Percentiles rank a stretch among this genome's conserved stretches.
Conservation (phyloP, 441 rosid species). For the Pelargonium fulgidum region DNA sequence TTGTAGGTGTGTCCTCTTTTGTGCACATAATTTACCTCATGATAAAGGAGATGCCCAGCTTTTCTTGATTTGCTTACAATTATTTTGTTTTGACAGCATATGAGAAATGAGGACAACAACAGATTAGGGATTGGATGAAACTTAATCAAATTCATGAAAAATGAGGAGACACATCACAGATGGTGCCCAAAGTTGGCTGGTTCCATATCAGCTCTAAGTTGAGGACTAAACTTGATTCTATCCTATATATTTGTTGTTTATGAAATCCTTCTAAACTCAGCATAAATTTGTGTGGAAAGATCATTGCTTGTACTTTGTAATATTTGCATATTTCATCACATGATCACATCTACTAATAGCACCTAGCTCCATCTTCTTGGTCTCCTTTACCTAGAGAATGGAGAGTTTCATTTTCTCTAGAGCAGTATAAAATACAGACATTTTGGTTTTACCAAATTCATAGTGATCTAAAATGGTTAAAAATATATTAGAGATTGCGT, state of each 20-base stretch:
- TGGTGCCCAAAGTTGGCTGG: background rate
- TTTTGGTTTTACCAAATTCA: background rate
- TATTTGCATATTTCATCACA: background rate
- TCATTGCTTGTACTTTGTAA: background rate
- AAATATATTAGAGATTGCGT: background rate
- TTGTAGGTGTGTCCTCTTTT: too few species aligned
- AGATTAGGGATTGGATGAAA: background rate
- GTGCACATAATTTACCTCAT: too few species aligned
- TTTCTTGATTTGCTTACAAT: background rate
- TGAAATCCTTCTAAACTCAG: background rate
- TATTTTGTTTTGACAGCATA: background rate
- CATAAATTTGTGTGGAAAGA: background rate
- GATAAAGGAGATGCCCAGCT: background rate
- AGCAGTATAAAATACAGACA: background rate
- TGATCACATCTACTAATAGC: background rate
- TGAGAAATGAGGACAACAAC: background rate
- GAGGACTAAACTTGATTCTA: background rate
- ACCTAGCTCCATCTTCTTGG: too few species aligned
- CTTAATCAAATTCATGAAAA: background rate
- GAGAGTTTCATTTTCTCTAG: too few species aligned
- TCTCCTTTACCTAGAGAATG: too few species aligned
- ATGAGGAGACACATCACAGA: constrained; percentile 1
- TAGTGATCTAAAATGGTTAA: background rate
- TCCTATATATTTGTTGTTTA: too few species aligned
- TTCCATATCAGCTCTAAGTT: background rate